Base-by-base conservation (phyloP, 345 rosid species). In the Linum tenue region DNA sequence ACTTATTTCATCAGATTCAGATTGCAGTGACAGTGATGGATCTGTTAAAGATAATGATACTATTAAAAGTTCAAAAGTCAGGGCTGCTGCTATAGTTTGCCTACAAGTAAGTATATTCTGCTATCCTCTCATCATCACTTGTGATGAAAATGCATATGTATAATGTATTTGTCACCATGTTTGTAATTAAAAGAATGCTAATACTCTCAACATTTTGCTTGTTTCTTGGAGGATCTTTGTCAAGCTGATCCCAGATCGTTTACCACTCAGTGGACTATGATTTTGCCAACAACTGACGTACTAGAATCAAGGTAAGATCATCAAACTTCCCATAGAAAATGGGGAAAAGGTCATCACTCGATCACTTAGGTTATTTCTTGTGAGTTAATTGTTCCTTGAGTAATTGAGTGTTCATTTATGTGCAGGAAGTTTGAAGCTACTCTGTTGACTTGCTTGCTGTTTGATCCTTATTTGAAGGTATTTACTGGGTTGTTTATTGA, bases 391-490 rank as follows among this genome's bases (percentile, higher is more conserved):
- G 17, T 56, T 65, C 63, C 59, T 71, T 42, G 38, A 17, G 44
- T 63, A 64, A 65, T 72, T 78, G 69, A 39, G 40, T 70, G 14
- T 53, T 70, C 59, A 60, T 72, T 67, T 67, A 59, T 66, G 51
- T 71, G 75, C 83, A 89, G 96, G 85, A 92, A 80, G 74, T 85
- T 73, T 73, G 97, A 89, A 72, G 88, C 86, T 17, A 83, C 91
- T 77, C 78, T 87, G 9, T 87, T 92, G 97, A 76, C 91, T 67
- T 83, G 94, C 81, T 76, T 89, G 83, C 77, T 87, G 57, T 89
- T 81, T 72, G 98, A 89, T 83, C 97, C 97, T 65, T 77, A 81
- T 76, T 70, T 86, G 70, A 92, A 89, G 97, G 98, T 92, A 79
- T 42, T 72, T 59, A 41, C 58, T 67, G 44, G 44, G n/a, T 64